These are phyloP conservation scores for Ganoderma multipileum DNA, from an alignment of 1,284 basidiomycete species.

Conservation along the genomic window DNA sequence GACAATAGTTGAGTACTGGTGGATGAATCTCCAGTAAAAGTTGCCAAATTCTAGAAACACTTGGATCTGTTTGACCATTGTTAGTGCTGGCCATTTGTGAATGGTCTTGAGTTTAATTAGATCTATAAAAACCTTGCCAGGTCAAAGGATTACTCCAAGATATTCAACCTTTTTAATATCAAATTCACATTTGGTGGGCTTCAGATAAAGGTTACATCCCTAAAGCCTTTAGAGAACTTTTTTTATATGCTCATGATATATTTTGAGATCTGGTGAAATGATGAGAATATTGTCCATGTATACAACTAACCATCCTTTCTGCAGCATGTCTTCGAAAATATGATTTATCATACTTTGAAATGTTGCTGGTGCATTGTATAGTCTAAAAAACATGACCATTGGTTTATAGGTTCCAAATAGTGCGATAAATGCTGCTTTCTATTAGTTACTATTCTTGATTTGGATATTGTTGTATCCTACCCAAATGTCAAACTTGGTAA, in stretches of 20 bases:
- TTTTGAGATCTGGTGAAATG: conserved; percentile 38
- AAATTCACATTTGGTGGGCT: not conserved
- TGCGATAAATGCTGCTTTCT: too few relatives aligned
- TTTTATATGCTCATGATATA: not conserved
- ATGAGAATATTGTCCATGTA: conserved; percentile 38
- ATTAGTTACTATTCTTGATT: too few relatives aligned
- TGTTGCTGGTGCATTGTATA: conserved; percentile 18
- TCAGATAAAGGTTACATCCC: not conserved
- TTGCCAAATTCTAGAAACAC: conserved; percentile 23
- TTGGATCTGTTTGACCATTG: conserved; percentile 25
- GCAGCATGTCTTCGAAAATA: conserved; percentile 35
- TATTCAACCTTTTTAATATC: too few relatives aligned
- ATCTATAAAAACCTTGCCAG: too few relatives aligned
- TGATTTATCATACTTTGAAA: conserved; percentile 30
- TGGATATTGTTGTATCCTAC: too few relatives aligned
- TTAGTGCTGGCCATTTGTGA: conserved; percentile 17
- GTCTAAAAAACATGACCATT: not conserved
- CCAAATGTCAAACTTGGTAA: too few relatives aligned
- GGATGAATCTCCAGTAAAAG: conserved; percentile 39
- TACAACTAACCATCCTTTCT: conserved; percentile 28
- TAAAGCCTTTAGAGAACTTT: not conserved
- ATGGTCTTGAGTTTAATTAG: conserved; percentile 6
- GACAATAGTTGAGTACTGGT: conserved; percentile 38
- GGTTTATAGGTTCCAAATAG: not conserved
- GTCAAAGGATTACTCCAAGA: too few relatives aligned